A percentile compares a stretch with the other conserved stretches of the same genome.
phyloP scores from a whole-genome alignment of 2,329 filamentous ascomycete species.

The Trichoderma citrinoviride region DNA sequence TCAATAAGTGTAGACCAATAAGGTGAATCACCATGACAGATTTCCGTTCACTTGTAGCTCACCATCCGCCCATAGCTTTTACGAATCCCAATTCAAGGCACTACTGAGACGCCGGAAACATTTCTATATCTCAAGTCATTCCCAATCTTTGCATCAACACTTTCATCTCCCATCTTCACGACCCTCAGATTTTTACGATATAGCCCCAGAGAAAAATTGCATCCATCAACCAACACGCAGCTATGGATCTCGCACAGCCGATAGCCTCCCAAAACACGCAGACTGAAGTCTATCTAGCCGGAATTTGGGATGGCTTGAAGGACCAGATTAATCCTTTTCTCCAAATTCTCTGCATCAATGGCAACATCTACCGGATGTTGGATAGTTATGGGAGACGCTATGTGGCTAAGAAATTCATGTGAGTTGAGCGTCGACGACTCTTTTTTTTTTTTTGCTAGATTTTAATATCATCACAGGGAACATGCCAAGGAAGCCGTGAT shows the following conservation, averaged over 20 bases:
- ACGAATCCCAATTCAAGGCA: neutral
- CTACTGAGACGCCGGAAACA: neutral
- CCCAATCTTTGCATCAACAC: neutral
- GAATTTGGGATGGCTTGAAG: conserved; percentile 25
- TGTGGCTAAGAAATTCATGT: conserved; percentile 30
- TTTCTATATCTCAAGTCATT: neutral
- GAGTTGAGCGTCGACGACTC: conserved; percentile 7
- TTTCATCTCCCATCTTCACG: neutral
- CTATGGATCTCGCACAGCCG: neutral
- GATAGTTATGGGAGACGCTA: conserved; percentile 26
- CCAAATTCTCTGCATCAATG: conserved; percentile 25
- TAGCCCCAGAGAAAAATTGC: neutral
- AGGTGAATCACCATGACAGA: neutral
- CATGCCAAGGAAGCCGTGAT: conserved; percentile 28
- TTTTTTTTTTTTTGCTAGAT: neutral
- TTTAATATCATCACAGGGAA: neutral
- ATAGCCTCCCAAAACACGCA: neutral
- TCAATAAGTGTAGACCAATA: neutral
- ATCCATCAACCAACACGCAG: neutral
- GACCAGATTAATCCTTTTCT: conserved; percentile 23
- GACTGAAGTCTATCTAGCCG: conserved; percentile 21
- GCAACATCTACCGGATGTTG: conserved; percentile 24
- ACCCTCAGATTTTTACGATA: neutral
- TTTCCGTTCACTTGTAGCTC: neutral
- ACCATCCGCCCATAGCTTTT: neutral